phyloP scores from a whole-genome alignment of 495 filamentous ascomycete genomes.

The Trichoderma reesei region DNA sequence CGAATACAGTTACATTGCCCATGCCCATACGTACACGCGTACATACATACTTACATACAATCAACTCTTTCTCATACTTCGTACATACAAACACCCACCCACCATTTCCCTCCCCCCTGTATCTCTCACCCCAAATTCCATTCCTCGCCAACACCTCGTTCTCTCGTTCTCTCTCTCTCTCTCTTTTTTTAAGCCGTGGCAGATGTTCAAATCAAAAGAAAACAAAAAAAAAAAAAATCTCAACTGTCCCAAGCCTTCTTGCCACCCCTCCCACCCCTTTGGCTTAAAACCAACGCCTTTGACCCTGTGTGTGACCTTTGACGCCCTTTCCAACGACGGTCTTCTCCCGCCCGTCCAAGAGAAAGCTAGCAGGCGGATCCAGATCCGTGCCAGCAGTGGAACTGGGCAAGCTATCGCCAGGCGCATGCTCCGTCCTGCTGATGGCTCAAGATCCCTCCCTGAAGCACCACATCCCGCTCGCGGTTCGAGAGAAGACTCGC shows the following conservation, averaged over 20 bases:
- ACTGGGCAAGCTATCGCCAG: not conserved
- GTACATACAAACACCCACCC: not conserved
- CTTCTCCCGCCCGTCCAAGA: not conserved
- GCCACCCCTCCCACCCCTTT: too few species aligned
- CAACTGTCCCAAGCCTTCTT: too few species aligned
- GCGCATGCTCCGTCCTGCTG: not conserved
- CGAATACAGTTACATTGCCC: not conserved
- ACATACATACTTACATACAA: not conserved
- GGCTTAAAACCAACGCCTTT: too few species aligned
- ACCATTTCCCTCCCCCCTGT: not conserved
- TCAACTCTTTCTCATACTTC: not conserved
- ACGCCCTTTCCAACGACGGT: not conserved
- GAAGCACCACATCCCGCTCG: not conserved
- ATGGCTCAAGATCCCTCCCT: not conserved
- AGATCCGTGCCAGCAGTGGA: not conserved
- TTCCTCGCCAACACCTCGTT: not conserved
- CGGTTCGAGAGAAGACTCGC: not conserved
- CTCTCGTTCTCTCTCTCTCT: too few species aligned
- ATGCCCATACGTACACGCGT: conserved; percentile 1
- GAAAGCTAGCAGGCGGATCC: not conserved
- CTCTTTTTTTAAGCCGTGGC: too few species aligned
- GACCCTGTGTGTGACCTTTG: not conserved
- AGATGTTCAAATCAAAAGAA: too few species aligned
- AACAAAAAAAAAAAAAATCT: too few species aligned
- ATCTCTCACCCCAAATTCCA: not conserved